Conservation (phyloP, 1,284 basidiomycete genomes). For the Abortiporus biennis region DNA sequence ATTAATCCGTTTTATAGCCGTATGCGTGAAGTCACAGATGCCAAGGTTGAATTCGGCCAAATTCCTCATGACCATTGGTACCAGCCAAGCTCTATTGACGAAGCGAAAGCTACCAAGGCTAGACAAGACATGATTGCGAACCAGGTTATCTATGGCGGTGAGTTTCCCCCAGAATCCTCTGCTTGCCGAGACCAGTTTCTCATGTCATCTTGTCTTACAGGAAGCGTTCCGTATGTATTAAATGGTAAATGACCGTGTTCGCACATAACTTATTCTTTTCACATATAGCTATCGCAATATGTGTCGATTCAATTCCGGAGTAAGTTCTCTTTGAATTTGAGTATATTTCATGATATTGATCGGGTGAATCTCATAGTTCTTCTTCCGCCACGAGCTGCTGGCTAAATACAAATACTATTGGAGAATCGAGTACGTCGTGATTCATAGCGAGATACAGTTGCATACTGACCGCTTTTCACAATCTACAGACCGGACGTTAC, state of each 20-base stretch:
- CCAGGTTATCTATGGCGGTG: slow-evolving; percentile 85
- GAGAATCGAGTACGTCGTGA: slow-evolving; percentile 57
- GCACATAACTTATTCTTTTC: slow-evolving; percentile 3
- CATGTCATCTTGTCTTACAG: slow-evolving; percentile 23
- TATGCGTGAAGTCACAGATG: slow-evolving; percentile 59
- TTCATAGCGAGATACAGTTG: neutral
- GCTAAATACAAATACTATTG: slow-evolving; percentile 90
- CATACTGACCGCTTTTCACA: neutral
- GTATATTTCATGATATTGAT: neutral
- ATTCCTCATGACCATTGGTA: slow-evolving; percentile 82
- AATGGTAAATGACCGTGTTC: slow-evolving; percentile 22
- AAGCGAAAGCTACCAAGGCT: slow-evolving; percentile 66
- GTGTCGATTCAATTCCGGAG: slow-evolving; percentile 94
- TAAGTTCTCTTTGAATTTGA: slow-evolving; percentile 34
- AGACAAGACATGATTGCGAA: slow-evolving; percentile 75
- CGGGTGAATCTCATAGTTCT: slow-evolving; percentile 50
- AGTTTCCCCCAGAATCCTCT: slow-evolving; percentile 11
- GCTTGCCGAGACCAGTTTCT: slow-evolving; percentile 1
- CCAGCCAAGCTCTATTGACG: slow-evolving; percentile 82
- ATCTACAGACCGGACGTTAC: slow-evolving; percentile 24
- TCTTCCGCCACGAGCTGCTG: slow-evolving; percentile 78
- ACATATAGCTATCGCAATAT: slow-evolving; percentile 73
- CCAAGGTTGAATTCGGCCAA: slow-evolving; percentile 73
- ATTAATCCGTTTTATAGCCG: slow-evolving; percentile 36
- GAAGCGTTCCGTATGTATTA: slow-evolving; percentile 52